Conservation (phyloP, 2,329 filamentous ascomycete genomes). For the Cytospora leucostoma region DNA sequence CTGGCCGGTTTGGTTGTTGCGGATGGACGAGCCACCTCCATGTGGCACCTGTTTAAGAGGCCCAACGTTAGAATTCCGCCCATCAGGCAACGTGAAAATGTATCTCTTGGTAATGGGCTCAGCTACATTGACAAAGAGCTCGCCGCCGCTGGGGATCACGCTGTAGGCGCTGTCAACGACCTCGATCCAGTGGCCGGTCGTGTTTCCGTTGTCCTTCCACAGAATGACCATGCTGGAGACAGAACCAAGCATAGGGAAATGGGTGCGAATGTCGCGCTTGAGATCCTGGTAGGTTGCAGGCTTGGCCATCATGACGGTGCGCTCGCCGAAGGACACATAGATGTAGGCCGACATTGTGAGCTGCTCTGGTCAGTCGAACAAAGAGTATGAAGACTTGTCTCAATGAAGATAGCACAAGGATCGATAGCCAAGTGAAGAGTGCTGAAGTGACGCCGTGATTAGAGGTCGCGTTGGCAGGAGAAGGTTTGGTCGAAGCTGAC, state of each 20-base stretch:
- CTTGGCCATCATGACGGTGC: neutral
- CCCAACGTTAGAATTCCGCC: conserved; percentile 2
- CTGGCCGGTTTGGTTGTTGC: neutral
- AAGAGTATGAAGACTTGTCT: neutral
- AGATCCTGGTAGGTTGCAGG: conserved; percentile 13
- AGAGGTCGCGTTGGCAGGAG: neutral
- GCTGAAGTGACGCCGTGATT: neutral
- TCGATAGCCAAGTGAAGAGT: neutral
- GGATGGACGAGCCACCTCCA: neutral
- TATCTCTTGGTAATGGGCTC: conserved; percentile 24
- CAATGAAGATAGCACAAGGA: neutral
- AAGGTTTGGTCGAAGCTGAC: neutral
- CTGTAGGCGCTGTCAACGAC: conserved; percentile 9
- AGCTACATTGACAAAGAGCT: conserved; percentile 20
- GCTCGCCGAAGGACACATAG: conserved; percentile 4
- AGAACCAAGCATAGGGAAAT: conserved; percentile 2
- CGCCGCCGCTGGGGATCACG: neutral
- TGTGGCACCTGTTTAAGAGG: neutral
- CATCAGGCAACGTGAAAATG: conserved; percentile 16
- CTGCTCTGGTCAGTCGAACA: neutral
- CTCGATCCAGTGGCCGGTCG: conserved; percentile 5
- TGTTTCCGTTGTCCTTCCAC: neutral
- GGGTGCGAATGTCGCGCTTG: neutral
- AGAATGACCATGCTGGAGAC: conserved; percentile 5
- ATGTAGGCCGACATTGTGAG: conserved; percentile 6